Evolutionary conservation across 2,329 filamentous ascomycete genomes (phyloP).

Genomic region (Aspergillus sp.): DNA sequence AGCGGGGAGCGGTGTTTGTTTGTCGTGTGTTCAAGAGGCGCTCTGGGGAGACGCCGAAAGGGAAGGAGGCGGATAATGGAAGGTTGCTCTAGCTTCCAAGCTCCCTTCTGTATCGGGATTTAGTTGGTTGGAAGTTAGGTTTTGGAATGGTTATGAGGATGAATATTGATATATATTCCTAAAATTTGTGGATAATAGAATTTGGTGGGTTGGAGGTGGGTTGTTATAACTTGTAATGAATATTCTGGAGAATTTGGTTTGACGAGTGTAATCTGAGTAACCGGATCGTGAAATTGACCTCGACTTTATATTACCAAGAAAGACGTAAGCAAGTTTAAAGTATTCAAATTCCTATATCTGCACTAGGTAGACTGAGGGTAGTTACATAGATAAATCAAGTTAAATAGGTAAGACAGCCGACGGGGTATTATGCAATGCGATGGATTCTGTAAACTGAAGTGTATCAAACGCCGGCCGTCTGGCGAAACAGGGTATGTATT

Average conservation of each 20-base stretch:
- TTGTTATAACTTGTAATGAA: background rate
- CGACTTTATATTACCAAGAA: too few species aligned
- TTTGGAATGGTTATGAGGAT: background rate
- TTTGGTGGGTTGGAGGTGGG: background rate
- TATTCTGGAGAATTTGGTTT: background rate
- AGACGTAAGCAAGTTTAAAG: background rate
- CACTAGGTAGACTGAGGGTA: background rate
- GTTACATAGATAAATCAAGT: background rate
- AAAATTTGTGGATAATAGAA: background rate
- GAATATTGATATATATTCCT: background rate
- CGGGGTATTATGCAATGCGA: background rate
- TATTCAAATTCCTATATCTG: background rate
- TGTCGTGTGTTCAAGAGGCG: conserved; percentile 34
- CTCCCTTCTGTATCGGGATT: background rate
- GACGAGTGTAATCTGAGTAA: too few species aligned
- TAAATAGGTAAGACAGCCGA: background rate
- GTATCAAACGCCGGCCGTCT: conserved; percentile 1
- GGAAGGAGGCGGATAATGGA: conserved; percentile 33
- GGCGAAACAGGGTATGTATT: background rate
- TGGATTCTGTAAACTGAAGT: background rate
- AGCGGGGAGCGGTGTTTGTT: conserved; percentile 21
- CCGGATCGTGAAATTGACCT: too few species aligned
- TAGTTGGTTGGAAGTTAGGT: background rate
- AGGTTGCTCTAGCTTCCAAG: conserved; percentile 16
- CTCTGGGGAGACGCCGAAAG: conserved; percentile 29